phyloP scores from a whole-genome alignment of 2,329 filamentous ascomycete genomes.

The Didymosphaeria variabile region DNA sequence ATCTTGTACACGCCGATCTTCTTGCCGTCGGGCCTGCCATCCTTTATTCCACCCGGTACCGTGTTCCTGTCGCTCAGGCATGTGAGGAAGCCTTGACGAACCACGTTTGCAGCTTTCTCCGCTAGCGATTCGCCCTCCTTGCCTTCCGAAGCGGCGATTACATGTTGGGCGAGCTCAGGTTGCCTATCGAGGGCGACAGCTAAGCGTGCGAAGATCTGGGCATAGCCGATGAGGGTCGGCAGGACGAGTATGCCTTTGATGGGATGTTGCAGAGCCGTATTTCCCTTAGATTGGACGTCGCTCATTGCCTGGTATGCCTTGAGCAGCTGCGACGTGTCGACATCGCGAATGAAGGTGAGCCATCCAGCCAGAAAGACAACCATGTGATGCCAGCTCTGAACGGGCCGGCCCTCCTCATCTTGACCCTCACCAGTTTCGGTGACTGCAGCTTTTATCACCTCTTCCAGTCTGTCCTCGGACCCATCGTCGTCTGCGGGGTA shows the following conservation, averaged over 20 bases:
- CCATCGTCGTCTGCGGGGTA: conserved; percentile 32
- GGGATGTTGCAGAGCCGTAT: conserved; percentile 81
- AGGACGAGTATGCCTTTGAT: conserved; percentile 83
- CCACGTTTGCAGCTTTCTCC: conserved; percentile 86
- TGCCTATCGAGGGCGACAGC: conserved; percentile 84
- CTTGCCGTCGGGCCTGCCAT: conserved; percentile 79
- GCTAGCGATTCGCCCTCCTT: conserved; percentile 77
- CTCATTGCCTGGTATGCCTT: conserved; percentile 79
- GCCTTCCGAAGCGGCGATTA: conserved; percentile 64
- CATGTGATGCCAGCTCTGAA: conserved; percentile 78
- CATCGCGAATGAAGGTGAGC: conserved; percentile 80
- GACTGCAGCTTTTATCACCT: conserved; percentile 34
- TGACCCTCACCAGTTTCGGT: conserved; percentile 62
- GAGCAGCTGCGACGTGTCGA: conserved; percentile 78
- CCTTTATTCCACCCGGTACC: conserved; percentile 63
- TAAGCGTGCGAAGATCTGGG: conserved; percentile 79
- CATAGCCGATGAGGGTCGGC: conserved; percentile 83
- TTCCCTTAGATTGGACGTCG: conserved; percentile 80
- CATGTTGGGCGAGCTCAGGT: conserved; percentile 76
- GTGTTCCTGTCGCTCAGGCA: conserved; percentile 83
- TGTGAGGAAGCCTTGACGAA: conserved; percentile 89
- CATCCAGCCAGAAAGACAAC: conserved; percentile 83
- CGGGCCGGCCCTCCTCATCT: conserved; percentile 63
- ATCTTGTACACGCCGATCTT: conserved; percentile 90
- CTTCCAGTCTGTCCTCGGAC: conserved; percentile 35